phyloP scores from a whole-genome alignment of 1,284 basidiomycete genomes.

The Tilletia walkeri region DNA sequence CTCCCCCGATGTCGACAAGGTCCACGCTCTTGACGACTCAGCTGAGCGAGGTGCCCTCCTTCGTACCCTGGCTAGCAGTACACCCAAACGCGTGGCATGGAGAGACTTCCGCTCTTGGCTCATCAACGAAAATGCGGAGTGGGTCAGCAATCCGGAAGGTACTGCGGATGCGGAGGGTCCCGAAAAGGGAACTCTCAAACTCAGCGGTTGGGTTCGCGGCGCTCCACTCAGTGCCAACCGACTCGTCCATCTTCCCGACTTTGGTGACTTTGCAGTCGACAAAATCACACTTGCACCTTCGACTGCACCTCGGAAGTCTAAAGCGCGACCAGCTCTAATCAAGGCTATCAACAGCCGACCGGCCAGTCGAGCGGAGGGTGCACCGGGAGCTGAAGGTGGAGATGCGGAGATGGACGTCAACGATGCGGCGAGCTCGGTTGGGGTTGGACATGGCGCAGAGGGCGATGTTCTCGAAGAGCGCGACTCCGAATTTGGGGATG shows the following conservation, averaged over 20 bases:
- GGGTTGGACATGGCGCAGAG: conserved; percentile 43
- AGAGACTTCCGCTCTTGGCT: conserved; percentile 77
- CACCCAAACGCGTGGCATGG: conserved; percentile 68
- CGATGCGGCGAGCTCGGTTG: conserved; percentile 23
- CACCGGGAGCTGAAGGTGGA: background rate
- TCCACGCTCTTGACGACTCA: conserved; percentile 65
- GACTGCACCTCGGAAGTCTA: conserved; percentile 9
- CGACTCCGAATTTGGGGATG: conserved; percentile 71
- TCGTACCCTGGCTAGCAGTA: conserved; percentile 58
- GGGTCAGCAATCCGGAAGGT: conserved; percentile 56
- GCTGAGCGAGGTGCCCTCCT: conserved; percentile 64
- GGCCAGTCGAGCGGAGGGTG: conserved; percentile 14
- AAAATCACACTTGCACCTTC: conserved; percentile 62
- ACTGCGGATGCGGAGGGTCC: conserved; percentile 30
- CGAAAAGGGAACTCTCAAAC: conserved; percentile 61
- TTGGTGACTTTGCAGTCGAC: conserved; percentile 82
- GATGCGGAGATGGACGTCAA: conserved; percentile 18
- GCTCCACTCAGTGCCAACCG: conserved; percentile 75
- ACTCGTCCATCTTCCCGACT: conserved; percentile 81
- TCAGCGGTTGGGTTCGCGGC: conserved; percentile 83
- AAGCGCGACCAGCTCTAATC: conserved; percentile 17
- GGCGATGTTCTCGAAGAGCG: conserved; percentile 65
- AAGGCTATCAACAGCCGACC: conserved; percentile 21
- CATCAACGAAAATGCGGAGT: conserved; percentile 66
- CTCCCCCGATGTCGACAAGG: conserved; percentile 73